Evolutionary conservation across 2,329 filamentous ascomycete genomes (phyloP).

Genomic region (Colletotrichum gloeosporioides): DNA sequence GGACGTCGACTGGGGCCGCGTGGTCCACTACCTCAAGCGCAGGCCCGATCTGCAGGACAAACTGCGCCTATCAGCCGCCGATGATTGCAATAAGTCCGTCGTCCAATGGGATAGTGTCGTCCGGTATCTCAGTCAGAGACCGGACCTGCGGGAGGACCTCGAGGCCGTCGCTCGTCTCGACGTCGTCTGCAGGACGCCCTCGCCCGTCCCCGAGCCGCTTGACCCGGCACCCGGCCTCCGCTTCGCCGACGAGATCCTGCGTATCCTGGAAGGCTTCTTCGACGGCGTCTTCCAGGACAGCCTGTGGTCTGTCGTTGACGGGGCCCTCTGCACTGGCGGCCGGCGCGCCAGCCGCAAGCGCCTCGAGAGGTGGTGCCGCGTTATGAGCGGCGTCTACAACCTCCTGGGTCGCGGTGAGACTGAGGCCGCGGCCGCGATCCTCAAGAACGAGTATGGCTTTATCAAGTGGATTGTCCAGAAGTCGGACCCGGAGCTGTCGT

Average conservation of each 20-base stretch:
- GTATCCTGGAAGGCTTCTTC: background rate
- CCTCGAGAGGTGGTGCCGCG: fast-evolving
- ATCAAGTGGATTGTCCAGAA: background rate
- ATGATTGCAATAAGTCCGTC: background rate
- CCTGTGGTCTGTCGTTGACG: background rate
- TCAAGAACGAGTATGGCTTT: background rate
- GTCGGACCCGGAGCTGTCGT: background rate
- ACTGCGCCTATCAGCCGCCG: background rate
- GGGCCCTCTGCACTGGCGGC: background rate
- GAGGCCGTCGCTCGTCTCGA: background rate
- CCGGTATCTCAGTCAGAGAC: background rate
- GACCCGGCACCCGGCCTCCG: background rate
- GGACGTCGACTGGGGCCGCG: background rate
- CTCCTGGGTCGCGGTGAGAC: background rate
- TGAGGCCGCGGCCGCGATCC: background rate
- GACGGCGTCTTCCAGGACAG: background rate
- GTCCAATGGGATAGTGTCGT: background rate
- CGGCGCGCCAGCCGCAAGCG: background rate
- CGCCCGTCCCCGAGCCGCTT: background rate
- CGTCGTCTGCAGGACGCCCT: background rate
- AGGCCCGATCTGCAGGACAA: background rate
- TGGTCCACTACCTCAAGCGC: background rate
- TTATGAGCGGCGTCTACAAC: fast-evolving
- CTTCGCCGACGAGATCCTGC: background rate
- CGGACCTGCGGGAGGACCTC: background rate